phyloP scores from a whole-genome alignment of 306 rosid genomes.

The Oxytropis ochrocephala region DNA sequence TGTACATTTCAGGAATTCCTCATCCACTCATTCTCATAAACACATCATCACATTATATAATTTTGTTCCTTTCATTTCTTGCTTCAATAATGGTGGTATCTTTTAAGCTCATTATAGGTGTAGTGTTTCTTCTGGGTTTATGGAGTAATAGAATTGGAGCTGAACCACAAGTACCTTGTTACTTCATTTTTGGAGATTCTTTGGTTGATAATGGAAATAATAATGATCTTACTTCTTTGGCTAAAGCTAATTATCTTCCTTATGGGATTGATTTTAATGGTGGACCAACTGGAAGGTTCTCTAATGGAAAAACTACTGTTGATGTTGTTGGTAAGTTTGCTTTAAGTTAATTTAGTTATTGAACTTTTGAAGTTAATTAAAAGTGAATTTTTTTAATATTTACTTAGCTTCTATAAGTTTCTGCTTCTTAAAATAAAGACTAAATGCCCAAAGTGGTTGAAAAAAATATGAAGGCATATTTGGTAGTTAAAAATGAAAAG shows the following conservation, averaged over 20 bases:
- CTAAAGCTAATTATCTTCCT: slow-evolving; percentile 73
- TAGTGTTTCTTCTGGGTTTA: slow-evolving; percentile 27
- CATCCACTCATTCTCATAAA: slow-evolving; percentile 18
- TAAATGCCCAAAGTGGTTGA: too few relatives aligned
- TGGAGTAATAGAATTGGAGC: slow-evolving; percentile 27
- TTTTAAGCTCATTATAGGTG: background rate
- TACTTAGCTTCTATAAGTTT: background rate
- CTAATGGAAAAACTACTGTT: slow-evolving; percentile 74
- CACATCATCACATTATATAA: background rate
- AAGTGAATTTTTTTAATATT: background rate
- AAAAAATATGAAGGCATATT: too few relatives aligned
- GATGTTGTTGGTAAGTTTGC: slow-evolving; percentile 64
- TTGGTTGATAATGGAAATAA: slow-evolving; percentile 90
- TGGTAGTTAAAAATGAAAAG: too few relatives aligned
- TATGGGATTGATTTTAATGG: slow-evolving; percentile 69
- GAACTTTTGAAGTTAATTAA: background rate
- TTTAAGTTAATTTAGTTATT: background rate
- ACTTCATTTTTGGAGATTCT: slow-evolving; percentile 92
- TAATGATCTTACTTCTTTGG: slow-evolving; percentile 68
- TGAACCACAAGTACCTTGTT: slow-evolving; percentile 68
- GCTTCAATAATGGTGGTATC: slow-evolving; percentile 17
- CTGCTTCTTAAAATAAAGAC: too few relatives aligned
- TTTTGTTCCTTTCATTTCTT: background rate
- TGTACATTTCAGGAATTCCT: background rate
- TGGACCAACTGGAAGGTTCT: slow-evolving; percentile 89